These are phyloP conservation scores for Apiospora kogelbergensis DNA, from an alignment of 2,329 filamentous ascomycete genomes.

Conservation along the genomic window DNA sequence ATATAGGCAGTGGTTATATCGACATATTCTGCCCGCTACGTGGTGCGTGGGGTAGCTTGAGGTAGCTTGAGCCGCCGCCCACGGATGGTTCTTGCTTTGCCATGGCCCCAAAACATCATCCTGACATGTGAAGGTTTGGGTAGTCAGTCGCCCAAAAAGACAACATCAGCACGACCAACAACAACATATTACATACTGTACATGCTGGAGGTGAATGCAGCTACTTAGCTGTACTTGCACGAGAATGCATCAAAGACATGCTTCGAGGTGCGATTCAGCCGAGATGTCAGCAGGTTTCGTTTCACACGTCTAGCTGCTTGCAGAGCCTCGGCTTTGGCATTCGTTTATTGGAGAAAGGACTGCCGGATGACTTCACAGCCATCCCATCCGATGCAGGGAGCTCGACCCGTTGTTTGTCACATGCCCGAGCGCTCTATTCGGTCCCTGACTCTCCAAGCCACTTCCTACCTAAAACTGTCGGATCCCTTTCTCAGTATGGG, in stretches of 20 bases:
- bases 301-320: neutral
- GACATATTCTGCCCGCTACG: too few species aligned
- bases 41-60: too few species aligned
- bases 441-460: neutral
- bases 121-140: constrained; percentile 2
- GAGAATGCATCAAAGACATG: neutral
- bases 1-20: too few species aligned
- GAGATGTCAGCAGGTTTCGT: neutral
- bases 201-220: neutral
- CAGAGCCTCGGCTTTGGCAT: neutral
- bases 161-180: too few species aligned
- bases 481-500: too few species aligned
- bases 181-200: neutral
- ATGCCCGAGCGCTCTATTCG: neutral
- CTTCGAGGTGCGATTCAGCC: neutral
- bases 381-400: neutral
- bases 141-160: neutral
- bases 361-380: neutral
- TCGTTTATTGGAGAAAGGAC: neutral
- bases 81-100: neutral
- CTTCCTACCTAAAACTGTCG: too few species aligned
- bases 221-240: neutral
- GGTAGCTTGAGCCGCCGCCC: too few species aligned
- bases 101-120: neutral
- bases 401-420: neutral